Base-by-base conservation (phyloP, 768 basidiomycete genomes). In the Asterophora lycoperdoides region DNA sequence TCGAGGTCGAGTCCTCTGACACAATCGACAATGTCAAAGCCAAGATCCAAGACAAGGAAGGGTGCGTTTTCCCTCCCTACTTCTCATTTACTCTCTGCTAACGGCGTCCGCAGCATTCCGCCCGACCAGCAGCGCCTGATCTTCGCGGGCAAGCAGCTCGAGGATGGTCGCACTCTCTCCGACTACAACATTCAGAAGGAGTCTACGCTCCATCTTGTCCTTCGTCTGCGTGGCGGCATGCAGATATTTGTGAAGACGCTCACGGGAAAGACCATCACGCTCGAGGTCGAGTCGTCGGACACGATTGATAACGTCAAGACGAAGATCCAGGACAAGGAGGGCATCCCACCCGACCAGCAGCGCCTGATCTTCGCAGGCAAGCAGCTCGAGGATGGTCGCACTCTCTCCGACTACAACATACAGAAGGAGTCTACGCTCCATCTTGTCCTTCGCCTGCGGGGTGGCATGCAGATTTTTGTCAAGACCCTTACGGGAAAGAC, bases 401-500 rank as follows among this genome's bases (percentile, higher is more conserved):
- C 57, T 3, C 57, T 59, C 19, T 59, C 57, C 17, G 57, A 59
- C 33, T 59, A 58, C 29, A 58, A 58, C 42, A 58, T 58, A 28
- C 56, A 58, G 56, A 58, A 58, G 20, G 56, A 58, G 54, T 53
- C 56, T 5, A 58, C 57, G 7, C 46, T 58, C 5, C 57, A 58
- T 43, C 57, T 58, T n/a, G 65, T 67, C 19, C 58, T 66, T 23
- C 66, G 66, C 51, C 63, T 70, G 37, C 65, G 66, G 37, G 64
- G 67, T 48, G 66, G 65, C 26, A 65, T 66, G 68, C 66, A 67
- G 30, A 69, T 68, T 37, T 87, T 86, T 51, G 83, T 90, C 45
- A 91, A 90, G 75, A 87, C 86, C 13, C 70, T 88, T 23, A 88
- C 86, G 5, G 56, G 56, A 0, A 54, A 57, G 50, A 57, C 53